Percentiles rank a stretch among this genome's conserved stretches.
Evolutionary conservation across 306 rosid species (phyloP).

Genomic region (Ochetophila trinervis): DNA sequence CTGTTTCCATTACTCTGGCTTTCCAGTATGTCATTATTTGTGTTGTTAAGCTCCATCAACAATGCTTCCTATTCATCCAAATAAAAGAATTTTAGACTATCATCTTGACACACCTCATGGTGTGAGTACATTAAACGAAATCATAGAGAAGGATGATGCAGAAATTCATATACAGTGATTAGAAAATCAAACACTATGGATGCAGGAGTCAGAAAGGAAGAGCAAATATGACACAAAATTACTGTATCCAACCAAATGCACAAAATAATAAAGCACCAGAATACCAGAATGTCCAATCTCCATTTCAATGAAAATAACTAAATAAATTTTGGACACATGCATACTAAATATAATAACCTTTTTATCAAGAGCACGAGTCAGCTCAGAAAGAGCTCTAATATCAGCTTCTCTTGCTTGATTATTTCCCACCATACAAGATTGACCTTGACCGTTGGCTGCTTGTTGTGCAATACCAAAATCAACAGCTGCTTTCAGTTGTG

Average conservation of each 20-base stretch:
- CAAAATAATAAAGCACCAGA: background rate
- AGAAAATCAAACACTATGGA: background rate
- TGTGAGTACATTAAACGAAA: conserved; percentile 3
- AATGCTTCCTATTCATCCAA: conserved; percentile 48
- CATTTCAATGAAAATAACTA: background rate
- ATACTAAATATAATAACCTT: conserved; percentile 40
- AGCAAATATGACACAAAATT: background rate
- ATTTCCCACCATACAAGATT: conserved; percentile 34
- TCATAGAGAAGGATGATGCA: conserved; percentile 11
- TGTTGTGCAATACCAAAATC: conserved; percentile 40
- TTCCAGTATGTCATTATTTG: conserved; percentile 49
- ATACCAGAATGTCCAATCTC: conserved; percentile 1
- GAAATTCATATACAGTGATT: background rate
- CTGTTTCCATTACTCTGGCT: conserved; percentile 54
- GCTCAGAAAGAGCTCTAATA: conserved; percentile 54
- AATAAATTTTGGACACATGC: background rate
- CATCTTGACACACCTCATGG: background rate
- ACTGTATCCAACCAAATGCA: background rate
- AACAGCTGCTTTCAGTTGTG: conserved; percentile 37
- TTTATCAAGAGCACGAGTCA: conserved; percentile 58
- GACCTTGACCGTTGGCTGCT: conserved; percentile 39
- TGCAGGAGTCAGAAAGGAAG: conserved; percentile 10
- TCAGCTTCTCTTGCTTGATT: conserved; percentile 77
- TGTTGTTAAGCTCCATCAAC: conserved; percentile 56
- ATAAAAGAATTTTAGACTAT: conserved; percentile 12